Percentiles rank a stretch among this genome's conserved stretches.
phyloP scores from a whole-genome alignment of 768 basidiomycete species.

The Tricholoma sp. region DNA sequence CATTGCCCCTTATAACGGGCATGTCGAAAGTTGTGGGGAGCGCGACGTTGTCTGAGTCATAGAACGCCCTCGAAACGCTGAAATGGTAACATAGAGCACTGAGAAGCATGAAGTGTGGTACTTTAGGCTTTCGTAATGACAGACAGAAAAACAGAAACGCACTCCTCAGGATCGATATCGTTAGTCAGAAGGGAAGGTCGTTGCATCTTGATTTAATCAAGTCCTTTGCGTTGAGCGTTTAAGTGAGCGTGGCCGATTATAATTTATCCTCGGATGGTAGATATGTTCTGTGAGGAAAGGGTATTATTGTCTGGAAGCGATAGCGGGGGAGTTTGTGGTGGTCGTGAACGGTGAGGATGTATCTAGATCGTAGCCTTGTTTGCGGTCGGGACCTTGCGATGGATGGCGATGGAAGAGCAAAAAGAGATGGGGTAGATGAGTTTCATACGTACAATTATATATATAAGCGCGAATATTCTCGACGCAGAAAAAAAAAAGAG shows the following conservation, averaged over 20 bases:
- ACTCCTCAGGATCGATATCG: constrained; percentile 31
- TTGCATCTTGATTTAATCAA: constrained; percentile 17
- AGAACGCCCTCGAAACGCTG: constrained; percentile 26
- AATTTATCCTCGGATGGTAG: background rate
- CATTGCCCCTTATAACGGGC: constrained; percentile 34
- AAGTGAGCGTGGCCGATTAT: background rate
- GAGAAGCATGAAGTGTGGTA: background rate
- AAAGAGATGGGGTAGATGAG: background rate
- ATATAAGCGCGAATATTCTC: background rate
- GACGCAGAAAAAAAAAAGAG: constrained; percentile 5
- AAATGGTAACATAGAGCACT: constrained; percentile 44
- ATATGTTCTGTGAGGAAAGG: background rate
- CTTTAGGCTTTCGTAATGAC: background rate
- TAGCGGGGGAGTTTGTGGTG: background rate
- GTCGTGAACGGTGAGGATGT: background rate
- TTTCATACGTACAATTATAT: background rate
- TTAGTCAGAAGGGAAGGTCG: constrained; percentile 27
- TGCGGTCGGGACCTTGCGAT: background rate
- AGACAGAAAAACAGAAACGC: constrained; percentile 5
- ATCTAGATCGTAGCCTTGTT: background rate
- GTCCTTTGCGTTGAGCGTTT: background rate
- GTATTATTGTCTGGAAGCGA: background rate
- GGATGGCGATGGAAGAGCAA: background rate
- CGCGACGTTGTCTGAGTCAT: constrained; percentile 9
- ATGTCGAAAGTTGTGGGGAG: constrained; percentile 45